Conservation (phyloP, 352 stramenopile genomes). For the Phytophthora syringae region DNA sequence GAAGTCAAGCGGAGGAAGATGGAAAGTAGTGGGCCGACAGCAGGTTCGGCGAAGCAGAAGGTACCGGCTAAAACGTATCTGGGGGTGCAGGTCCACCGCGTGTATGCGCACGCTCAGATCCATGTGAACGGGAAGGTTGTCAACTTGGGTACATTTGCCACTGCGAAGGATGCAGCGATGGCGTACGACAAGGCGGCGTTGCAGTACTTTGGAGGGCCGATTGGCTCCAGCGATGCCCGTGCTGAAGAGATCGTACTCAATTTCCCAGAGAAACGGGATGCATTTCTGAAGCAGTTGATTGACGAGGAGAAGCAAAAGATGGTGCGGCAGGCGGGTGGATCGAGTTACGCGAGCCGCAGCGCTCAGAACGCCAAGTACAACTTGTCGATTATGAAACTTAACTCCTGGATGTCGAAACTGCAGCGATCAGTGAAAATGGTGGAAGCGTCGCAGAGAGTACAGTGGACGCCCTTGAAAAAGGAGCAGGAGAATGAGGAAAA, state of each 20-base stretch:
- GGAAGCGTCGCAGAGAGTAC: slow-evolving; percentile 75
- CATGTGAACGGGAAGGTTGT: slow-evolving; percentile 79
- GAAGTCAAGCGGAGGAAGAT: slow-evolving; percentile 48
- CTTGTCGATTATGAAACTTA: slow-evolving; percentile 78
- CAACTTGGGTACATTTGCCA: slow-evolving; percentile 78
- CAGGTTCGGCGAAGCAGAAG: slow-evolving; percentile 35
- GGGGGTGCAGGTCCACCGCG: slow-evolving; percentile 71
- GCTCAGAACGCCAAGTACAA: slow-evolving; percentile 80
- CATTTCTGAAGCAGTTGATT: slow-evolving; percentile 66
- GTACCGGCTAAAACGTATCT: slow-evolving; percentile 65
- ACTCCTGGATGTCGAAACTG: slow-evolving; percentile 73
- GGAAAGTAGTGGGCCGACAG: slow-evolving; percentile 16
- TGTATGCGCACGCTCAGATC: slow-evolving; percentile 83
- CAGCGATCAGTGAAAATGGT: slow-evolving; percentile 81
- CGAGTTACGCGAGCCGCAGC: slow-evolving; percentile 56
- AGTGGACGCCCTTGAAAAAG: slow-evolving; percentile 52
- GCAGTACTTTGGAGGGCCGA: slow-evolving; percentile 70
- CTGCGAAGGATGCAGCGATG: slow-evolving; percentile 67
- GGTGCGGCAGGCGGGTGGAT: slow-evolving; percentile 17
- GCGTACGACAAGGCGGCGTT: slow-evolving; percentile 86
- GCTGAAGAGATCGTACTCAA: slow-evolving; percentile 73
- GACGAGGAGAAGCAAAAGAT: slow-evolving; percentile 71
- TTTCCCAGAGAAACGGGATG: slow-evolving; percentile 70
- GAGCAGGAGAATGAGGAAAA: slow-evolving; percentile 40
- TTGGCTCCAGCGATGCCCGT: slow-evolving; percentile 43